phyloP scores from a whole-genome alignment of 345 rosid genomes.

The Lenwebbia sp. region DNA sequence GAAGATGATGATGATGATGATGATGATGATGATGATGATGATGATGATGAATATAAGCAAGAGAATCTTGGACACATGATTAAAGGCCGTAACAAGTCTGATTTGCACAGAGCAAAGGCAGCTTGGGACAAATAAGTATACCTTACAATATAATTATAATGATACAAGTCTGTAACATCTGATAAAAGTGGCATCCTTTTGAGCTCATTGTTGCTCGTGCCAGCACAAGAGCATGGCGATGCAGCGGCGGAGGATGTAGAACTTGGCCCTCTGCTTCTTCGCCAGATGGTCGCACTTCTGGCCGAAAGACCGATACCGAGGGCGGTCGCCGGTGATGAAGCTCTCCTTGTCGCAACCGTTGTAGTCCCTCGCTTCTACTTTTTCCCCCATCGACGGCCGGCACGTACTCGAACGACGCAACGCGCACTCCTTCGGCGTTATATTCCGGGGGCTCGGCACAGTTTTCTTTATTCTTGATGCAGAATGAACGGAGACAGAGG shows the following conservation, averaged over 20 bases:
- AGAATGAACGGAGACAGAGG: neutral
- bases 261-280: conserved; percentile 13
- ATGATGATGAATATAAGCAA: neutral
- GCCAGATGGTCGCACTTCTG: conserved; percentile 11
- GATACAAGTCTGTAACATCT: neutral
- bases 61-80: neutral
- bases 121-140: neutral
- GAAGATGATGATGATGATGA: no score
- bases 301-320: neutral
- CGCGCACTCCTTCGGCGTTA: neutral
- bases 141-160: neutral
- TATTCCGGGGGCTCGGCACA: neutral
- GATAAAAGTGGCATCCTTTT: neutral
- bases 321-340: neutral
- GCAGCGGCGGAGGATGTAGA: conserved; percentile 17
- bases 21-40: neutral
- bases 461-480: neutral
- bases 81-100: neutral
- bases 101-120: neutral
- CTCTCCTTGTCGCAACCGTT: neutral
- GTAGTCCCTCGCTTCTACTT: neutral
- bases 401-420: neutral
- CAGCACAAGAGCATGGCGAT: conserved; percentile 17
- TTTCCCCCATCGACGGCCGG: neutral
- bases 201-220: conserved; percentile 8